Evolutionary conservation across 2,329 filamentous ascomycete species (phyloP).

Genomic region (Ascochyta clinopodiicola): DNA sequence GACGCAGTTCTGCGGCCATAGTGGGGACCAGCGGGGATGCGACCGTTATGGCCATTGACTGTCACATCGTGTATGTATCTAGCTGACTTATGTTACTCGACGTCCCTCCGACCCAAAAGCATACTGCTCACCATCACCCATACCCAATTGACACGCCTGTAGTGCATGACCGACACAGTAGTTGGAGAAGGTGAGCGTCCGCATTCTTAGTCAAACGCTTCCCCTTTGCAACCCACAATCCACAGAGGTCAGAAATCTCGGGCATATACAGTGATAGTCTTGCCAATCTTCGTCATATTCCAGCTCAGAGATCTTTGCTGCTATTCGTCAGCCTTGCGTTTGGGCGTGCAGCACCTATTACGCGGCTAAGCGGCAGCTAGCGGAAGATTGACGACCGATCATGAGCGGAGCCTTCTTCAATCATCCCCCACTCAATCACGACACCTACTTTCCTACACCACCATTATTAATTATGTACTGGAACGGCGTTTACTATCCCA

Average conservation of each 20-base stretch:
- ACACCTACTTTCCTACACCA: constrained; percentile 38
- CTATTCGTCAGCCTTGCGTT: constrained; percentile 22
- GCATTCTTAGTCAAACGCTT: neutral
- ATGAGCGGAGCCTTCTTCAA: constrained; percentile 41
- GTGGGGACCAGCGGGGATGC: neutral
- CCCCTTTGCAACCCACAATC: neutral
- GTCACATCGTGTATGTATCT: neutral
- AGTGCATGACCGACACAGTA: neutral
- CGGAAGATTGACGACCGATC: constrained; percentile 29
- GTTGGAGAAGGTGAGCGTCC: neutral
- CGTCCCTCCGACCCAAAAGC: neutral
- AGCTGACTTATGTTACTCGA: neutral
- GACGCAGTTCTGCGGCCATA: neutral
- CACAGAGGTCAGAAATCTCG: neutral
- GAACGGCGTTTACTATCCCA: constrained; percentile 87
- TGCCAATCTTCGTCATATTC: constrained; percentile 3
- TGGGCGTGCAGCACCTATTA: constrained; percentile 38
- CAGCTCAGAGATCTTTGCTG: constrained; percentile 13
- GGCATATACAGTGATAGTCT: neutral
- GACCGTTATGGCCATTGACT: neutral
- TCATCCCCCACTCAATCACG: constrained; percentile 26
- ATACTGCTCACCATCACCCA: neutral
- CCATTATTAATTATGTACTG: constrained; percentile 50
- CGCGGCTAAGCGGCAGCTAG: constrained; percentile 40
- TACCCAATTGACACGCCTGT: neutral